phyloP scores from a whole-genome alignment of 2,329 filamentous ascomycete species.

The Pestalotiopsis sp. region DNA sequence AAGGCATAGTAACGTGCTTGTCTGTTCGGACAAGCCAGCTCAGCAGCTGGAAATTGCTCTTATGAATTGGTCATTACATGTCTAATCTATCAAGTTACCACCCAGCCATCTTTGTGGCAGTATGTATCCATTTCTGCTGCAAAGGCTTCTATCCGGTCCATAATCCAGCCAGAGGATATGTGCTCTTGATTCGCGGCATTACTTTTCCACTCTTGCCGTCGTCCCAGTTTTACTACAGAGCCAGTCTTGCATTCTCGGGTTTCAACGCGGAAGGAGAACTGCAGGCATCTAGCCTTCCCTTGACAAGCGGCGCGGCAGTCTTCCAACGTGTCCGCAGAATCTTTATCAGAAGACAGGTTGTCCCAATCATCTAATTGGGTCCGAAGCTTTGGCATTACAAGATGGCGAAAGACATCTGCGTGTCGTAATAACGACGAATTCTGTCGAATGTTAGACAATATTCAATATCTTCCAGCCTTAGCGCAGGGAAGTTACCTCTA shows the following conservation, averaged over 20 bases:
- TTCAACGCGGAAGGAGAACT: neutral
- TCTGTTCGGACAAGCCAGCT: too few relatives aligned
- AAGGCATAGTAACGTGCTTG: too few relatives aligned
- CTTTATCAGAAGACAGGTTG: conserved; percentile 29
- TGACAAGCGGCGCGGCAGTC: conserved; percentile 28
- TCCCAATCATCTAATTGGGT: conserved; percentile 30
- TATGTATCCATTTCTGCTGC: conserved; percentile 6
- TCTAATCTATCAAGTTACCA: conserved; percentile 7
- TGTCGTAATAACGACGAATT: conserved; percentile 30
- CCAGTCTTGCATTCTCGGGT: conserved; percentile 9
- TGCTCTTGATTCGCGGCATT: neutral
- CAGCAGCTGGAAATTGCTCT: neutral
- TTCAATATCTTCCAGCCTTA: neutral
- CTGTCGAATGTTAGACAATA: neutral
- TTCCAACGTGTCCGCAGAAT: conserved; percentile 22
- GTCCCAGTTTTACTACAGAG: neutral
- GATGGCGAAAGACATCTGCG: conserved; percentile 29
- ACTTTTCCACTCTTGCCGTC: neutral
- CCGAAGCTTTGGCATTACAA: conserved; percentile 25
- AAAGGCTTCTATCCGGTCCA: neutral
- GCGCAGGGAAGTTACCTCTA: conserved; percentile 20
- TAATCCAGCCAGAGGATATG: conserved; percentile 2
- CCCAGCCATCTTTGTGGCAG: neutral
- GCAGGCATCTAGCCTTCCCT: neutral
- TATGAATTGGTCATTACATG: conserved; percentile 12